Evolutionary conservation across 352 stramenopile genomes (phyloP).

Genomic region (Phytophthora brassicae): DNA sequence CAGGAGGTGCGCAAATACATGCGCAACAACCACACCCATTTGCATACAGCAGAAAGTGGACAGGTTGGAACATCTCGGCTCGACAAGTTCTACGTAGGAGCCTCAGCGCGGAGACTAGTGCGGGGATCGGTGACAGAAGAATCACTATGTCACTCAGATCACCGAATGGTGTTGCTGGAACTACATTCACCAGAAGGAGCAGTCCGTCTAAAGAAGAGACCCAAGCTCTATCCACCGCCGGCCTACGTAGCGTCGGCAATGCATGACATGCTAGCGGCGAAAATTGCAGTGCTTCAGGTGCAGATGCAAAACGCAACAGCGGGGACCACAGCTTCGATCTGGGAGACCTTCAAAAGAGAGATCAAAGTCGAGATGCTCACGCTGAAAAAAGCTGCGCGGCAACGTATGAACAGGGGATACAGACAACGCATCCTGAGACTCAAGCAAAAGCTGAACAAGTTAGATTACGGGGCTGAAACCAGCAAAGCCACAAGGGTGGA

Average conservation of each 20-base stretch:
- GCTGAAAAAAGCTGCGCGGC: not conserved
- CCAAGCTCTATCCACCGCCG: constrained; percentile 1
- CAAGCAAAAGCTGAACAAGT: not conserved
- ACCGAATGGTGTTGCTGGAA: not conserved
- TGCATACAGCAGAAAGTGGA: not conserved
- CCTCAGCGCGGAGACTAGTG: not conserved
- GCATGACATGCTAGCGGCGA: not conserved
- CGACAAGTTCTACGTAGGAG: not conserved
- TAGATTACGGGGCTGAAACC: not conserved
- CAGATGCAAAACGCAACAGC: not conserved
- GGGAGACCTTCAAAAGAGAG: not conserved
- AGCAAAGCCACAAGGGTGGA: not conserved
- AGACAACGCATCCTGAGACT: not conserved
- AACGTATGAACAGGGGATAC: not conserved
- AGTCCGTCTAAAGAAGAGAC: not conserved
- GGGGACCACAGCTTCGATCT: not conserved
- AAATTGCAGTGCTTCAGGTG: not conserved
- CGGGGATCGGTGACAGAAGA: not conserved
- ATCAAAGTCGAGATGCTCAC: not conserved
- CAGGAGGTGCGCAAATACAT: not conserved
- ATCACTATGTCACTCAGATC: not conserved
- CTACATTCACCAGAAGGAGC: not conserved
- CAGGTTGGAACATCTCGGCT: not conserved
- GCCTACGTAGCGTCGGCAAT: not conserved
- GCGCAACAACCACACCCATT: not conserved